These are phyloP conservation scores for Angomonas desouzai DNA, from an alignment of 208 protist genomes.

Conservation along the genomic window DNA sequence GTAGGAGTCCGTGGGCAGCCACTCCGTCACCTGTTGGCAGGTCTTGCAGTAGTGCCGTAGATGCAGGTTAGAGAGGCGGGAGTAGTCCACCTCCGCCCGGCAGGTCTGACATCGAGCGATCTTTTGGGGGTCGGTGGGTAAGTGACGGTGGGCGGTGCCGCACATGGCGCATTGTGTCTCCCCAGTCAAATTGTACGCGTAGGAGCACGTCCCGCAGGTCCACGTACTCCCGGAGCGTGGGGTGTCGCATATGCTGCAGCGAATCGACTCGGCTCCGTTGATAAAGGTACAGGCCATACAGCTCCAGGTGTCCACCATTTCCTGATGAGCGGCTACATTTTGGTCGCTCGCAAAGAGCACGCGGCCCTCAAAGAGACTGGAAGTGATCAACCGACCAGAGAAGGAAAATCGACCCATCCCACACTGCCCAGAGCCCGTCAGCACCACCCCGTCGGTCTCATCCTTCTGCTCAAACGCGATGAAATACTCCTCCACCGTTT, in stretches of 20 bases:
- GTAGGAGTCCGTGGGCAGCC: slow-evolving; percentile 56
- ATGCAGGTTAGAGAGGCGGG: slow-evolving; percentile 40
- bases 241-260: slow-evolving; percentile 82
- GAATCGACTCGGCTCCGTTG: slow-evolving; percentile 58
- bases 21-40: slow-evolving; percentile 49
- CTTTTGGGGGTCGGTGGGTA: slow-evolving; percentile 4
- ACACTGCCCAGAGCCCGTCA: slow-evolving; percentile 51
- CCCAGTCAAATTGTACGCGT: slow-evolving; percentile 66
- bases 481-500: no score
- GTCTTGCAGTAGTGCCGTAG: slow-evolving; percentile 35
- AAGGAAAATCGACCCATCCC: slow-evolving; percentile 49
- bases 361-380: slow-evolving; percentile 36
- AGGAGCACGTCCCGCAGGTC: slow-evolving; percentile 68
- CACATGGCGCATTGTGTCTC: slow-evolving; percentile 62
- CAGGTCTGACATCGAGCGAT: slow-evolving; percentile 47
- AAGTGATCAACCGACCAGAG: slow-evolving; percentile 29
- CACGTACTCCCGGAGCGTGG: slow-evolving; percentile 65
- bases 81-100: slow-evolving; percentile 31
- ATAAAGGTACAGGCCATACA: slow-evolving; percentile 80
- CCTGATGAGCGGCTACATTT: slow-evolving; percentile 14
- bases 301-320: slow-evolving; percentile 46
- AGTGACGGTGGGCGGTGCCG: slow-evolving; percentile 25
- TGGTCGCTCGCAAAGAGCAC: slow-evolving; percentile 48
- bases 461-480: slow-evolving; percentile 10
- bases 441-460: slow-evolving; percentile 10